Base-by-base conservation (phyloP, 192 early-diverging fungal species). In the Umbelopsis isabellina region DNA sequence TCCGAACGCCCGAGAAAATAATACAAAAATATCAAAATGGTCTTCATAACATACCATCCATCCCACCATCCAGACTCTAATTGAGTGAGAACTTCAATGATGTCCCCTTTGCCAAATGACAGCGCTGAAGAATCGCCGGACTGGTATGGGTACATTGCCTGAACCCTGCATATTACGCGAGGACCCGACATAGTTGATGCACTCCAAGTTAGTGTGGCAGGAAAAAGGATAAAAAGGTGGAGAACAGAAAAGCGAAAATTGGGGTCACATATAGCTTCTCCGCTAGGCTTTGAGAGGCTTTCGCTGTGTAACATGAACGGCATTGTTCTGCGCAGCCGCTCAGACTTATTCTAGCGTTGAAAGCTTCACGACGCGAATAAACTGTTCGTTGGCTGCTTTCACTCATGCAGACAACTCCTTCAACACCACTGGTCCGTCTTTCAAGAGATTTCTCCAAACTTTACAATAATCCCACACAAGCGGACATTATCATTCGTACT, bases 61-160 rank as follows among this genome's bases (percentile, higher is more conserved):
- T 97, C 95, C 97, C 97, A 99, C 97, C 97, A 99, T 15, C 96
- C 97, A 1, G 93, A 93, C 70, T 93, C 91, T 41, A 97, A 88
- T 72, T 92, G 91, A 8, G 90, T 92, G 12, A 97, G 79, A 7
- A 99, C 97, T 70, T 94, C 88, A 78, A 99, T 95, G 67, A 94
- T 80, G 72, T 95, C 93, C 67, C 91, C 93, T 70, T 88, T 83
- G 58, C 84, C 84, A 80, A 99, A 97, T 10, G 91, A 86, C 52
- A 99, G 86, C 46, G 88, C 88, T 45, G 92, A 89, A 49, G 86
- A 78, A 69, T 95, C 94, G 21, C 85, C 82, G 35, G 91, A 92
- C 61, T 85, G 76, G 82, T 94, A 99, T 76, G 95, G 91, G 72
- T 95, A 96, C 68, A 94, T 78, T 20, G 95, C 96, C 65, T 87